Evolutionary conservation across 495 filamentous ascomycete species (phyloP).

Genomic region (Penicillium angulare): DNA sequence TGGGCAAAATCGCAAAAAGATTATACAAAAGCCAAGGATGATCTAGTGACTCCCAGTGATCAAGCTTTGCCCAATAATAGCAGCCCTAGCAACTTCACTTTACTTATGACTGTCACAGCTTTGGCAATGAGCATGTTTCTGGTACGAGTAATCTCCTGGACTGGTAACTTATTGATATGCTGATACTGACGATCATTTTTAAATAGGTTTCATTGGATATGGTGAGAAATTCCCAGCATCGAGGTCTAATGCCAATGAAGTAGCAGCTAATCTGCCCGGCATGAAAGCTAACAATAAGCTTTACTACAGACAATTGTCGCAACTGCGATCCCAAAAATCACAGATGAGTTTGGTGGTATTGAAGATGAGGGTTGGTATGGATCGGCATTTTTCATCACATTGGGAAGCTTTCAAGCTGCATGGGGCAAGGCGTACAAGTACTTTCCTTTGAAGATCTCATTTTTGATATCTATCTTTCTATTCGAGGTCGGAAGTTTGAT

Average conservation of each 20-base stretch:
- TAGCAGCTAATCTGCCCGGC: too few species aligned
- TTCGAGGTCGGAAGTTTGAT: constrained; percentile 40
- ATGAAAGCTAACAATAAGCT: neutral
- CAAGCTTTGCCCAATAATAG: neutral
- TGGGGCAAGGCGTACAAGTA: constrained; percentile 34
- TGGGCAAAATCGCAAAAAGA: too few species aligned
- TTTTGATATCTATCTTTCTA: constrained; percentile 56
- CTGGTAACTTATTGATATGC: neutral
- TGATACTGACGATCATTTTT: neutral
- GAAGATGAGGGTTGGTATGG: constrained; percentile 66
- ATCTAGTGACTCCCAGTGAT: too few species aligned
- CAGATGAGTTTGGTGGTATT: constrained; percentile 63
- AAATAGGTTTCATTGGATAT: neutral
- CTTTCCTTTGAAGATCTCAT: constrained; percentile 49
- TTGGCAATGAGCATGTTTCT: constrained; percentile 3
- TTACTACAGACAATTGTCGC: constrained; percentile 60
- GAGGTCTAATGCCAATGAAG: neutral
- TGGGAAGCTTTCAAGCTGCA: constrained; percentile 45
- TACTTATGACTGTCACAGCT: neutral
- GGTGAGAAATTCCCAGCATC: neutral
- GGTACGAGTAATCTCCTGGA: neutral
- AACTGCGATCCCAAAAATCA: constrained; percentile 71
- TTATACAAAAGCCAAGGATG: too few species aligned
- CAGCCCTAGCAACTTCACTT: neutral
- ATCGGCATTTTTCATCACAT: constrained; percentile 67